Evolutionary conservation across 164 flowering plant genomes (phyloP).

Genomic region (Sextonia rubra): DNA sequence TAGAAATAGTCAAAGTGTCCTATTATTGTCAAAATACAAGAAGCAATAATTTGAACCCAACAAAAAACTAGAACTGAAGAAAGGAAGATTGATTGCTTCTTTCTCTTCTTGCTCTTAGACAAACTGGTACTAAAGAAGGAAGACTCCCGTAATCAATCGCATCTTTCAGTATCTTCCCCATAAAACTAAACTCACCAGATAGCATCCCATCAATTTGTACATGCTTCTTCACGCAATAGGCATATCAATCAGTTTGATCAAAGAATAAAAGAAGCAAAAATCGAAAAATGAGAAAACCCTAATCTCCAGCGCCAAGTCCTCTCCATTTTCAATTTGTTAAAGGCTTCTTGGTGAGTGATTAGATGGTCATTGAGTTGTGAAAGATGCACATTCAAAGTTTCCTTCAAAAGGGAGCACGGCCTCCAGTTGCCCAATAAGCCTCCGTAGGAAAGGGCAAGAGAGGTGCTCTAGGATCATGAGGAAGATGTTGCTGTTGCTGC

Average conservation of each 20-base stretch:
- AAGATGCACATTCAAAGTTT: not conserved
- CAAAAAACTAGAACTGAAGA: not conserved
- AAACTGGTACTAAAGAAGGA: slow-evolving; percentile 7
- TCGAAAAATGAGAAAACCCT: slow-evolving; percentile 2
- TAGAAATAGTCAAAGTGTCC: not conserved
- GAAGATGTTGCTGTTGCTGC: slow-evolving; percentile 34
- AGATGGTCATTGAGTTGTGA: not conserved
- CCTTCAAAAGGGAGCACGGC: slow-evolving; percentile 53
- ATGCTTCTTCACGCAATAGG: slow-evolving; percentile 31
- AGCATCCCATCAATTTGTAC: slow-evolving; percentile 35
- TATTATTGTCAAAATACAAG: slow-evolving; percentile 15
- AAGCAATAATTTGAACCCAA: slow-evolving; percentile 16
- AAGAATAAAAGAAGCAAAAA: slow-evolving; percentile 1
- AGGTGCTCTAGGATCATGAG: slow-evolving; percentile 40
- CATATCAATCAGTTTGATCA: slow-evolving; percentile 16
- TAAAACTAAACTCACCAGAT: slow-evolving; percentile 30
- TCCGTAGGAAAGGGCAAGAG: slow-evolving; percentile 61
- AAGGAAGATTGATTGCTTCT: not conserved
- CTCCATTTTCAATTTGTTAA: not conserved
- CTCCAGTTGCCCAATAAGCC: slow-evolving; percentile 49
- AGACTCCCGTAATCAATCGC: slow-evolving; percentile 11
- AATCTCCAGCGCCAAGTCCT: slow-evolving; percentile 7
- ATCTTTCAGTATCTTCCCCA: not conserved
- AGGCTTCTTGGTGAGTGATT: not conserved
- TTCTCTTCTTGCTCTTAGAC: no score